Evolutionary conservation across 768 basidiomycete genomes (phyloP).

Genomic region (Rubroboletus satanas): DNA sequence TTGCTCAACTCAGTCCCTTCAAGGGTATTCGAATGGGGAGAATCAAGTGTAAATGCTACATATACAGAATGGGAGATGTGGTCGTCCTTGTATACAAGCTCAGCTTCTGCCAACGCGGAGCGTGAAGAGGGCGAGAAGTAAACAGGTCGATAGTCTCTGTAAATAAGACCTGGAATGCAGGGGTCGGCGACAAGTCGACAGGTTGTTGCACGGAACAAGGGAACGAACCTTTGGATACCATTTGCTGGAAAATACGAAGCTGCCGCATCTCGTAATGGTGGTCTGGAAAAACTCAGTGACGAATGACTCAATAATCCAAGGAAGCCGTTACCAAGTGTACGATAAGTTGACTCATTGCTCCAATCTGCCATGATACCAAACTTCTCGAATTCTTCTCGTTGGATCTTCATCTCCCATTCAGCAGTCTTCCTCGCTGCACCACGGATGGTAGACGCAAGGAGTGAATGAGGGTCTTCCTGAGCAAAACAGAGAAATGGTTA

Average conservation of each 20-base stretch:
- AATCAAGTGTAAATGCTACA: conserved; percentile 68
- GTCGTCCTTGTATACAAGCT: conserved; percentile 84
- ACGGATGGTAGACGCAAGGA: conserved; percentile 64
- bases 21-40: conserved; percentile 8
- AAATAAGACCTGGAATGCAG: conserved; percentile 60
- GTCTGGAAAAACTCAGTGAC: conserved; percentile 44
- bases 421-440: conserved; percentile 70
- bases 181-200: not conserved
- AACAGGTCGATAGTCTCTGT: conserved; percentile 83
- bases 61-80: conserved; percentile 88
- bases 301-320: not conserved
- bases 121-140: conserved; percentile 94
- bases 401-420: conserved; percentile 63
- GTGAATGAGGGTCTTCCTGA: conserved; percentile 52
- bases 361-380: conserved; percentile 94
- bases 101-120: conserved; percentile 93
- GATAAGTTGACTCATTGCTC: conserved; percentile 67
- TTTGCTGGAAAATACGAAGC: conserved; percentile 74
- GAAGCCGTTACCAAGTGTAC: conserved; percentile 66
- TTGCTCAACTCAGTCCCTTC: conserved; percentile 11
- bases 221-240: conserved; percentile 74
- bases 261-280: conserved; percentile 86
- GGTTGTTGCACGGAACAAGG: not conserved
- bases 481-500: not conserved
- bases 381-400: conserved; percentile 73